Evolutionary conservation across 1,284 basidiomycete species (phyloP).

Genomic region (Austroboletus niveus): DNA sequence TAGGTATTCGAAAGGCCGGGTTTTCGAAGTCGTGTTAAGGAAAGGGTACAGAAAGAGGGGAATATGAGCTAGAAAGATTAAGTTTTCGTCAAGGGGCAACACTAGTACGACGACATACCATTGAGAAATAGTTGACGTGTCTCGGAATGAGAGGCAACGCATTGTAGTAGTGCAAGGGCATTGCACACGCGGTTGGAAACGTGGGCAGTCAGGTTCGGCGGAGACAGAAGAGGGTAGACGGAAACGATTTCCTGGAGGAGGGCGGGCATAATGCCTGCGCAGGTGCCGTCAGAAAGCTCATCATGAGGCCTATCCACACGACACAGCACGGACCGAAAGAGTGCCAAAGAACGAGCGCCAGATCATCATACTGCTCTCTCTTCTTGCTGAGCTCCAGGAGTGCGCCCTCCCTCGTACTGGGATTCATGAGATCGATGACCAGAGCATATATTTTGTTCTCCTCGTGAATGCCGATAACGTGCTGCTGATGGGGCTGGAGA

Average conservation of each 20-base stretch:
- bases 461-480: slow-evolving; percentile 47
- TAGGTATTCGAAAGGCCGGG: slow-evolving; percentile 97
- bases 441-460: slow-evolving; percentile 81
- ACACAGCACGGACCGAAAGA: slow-evolving; percentile 79
- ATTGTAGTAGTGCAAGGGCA: slow-evolving; percentile 95
- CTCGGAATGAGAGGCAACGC: slow-evolving; percentile 94
- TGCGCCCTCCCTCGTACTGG: slow-evolving; percentile 79
- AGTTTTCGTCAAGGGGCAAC: neutral
- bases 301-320: neutral
- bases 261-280: slow-evolving; percentile 94
- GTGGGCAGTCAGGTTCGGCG: slow-evolving; percentile 95
- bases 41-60: slow-evolving; percentile 99
- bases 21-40: slow-evolving; percentile 98
- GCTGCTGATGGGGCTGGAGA: slow-evolving; percentile 51
- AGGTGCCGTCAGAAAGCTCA: neutral
- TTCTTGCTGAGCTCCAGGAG: slow-evolving; percentile 98
- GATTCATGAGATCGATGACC: slow-evolving; percentile 82
- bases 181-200: slow-evolving; percentile 99
- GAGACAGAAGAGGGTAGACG: slow-evolving; percentile 94
- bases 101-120: slow-evolving; percentile 46
- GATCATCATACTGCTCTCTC: slow-evolving; percentile 97
- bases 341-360: slow-evolving; percentile 98
- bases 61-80: slow-evolving; percentile 77
- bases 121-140: slow-evolving; percentile 91
- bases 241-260: slow-evolving; percentile 98